Evolutionary conservation across 371 early-diverging fungal genomes (phyloP), one percentile per base, ranked within the genome.

Genomic region (Neoconidiobolus thromboides): DNA sequence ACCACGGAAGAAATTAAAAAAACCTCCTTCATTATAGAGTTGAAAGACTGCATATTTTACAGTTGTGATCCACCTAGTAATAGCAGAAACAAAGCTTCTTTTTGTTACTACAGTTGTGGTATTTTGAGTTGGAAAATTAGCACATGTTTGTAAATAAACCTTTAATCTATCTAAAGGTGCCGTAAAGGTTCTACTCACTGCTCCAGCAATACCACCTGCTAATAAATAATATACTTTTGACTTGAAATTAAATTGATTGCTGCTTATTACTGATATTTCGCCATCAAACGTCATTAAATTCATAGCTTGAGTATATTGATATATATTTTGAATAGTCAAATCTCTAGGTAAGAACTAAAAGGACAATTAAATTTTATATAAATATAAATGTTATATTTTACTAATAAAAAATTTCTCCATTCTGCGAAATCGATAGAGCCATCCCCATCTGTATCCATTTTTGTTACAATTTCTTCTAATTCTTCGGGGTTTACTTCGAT

Each of bases 121-220:
- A 9, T 65, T 50, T 43, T 66, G 68, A 40, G 64, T 61, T 50
- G 66, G 50, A 4, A 58, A 53, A 2, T 63, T 62, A 26, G 65
- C 58, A 2, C 68, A 52, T 1, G 73, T 75, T 50, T 78, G 78
- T 53, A 86, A 73, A 64, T 79, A 79, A n/a, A 85, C 78, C 64
- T 80, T 82, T 40, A 83, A 71, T 14, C 85, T 77, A 71, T 86
- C 86, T 56, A 87, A 70, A 1, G 86, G 88, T n/a, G 86, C 86
- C 0, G 88, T 87, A 49, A 74, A 77, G 41, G 83, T 81, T 38
- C 88, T 74, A 50, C 81, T 80, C 4, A 86, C 79, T 9, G 84
- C 84, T 42, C 88, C 88, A 41, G 86, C 83, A 42, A 84, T 70
- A 40, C 82, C 87, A 48, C 87, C 87, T 0, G 85, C 83, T 3